Evolutionary conservation across 139 green algal genomes (phyloP).

Genomic region (Chlorokybus atmophyticus): DNA sequence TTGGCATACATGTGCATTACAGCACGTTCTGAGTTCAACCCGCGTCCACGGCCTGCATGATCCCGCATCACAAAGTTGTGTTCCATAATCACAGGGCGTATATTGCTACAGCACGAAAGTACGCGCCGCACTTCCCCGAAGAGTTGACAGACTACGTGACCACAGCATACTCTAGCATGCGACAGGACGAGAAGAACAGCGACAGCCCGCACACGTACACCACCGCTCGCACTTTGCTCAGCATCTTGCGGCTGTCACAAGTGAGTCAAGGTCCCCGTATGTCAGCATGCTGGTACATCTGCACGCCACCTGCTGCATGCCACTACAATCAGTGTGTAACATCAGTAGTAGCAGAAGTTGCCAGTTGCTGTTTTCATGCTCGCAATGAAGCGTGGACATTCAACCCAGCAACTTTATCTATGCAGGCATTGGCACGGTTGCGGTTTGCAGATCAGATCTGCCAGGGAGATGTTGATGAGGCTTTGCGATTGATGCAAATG

Average conservation of each 20-base stretch:
- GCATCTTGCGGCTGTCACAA: slow-evolving; percentile 74
- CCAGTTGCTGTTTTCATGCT: background rate
- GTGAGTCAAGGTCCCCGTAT: background rate
- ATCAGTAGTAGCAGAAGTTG: background rate
- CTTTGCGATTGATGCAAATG: slow-evolving; percentile 80
- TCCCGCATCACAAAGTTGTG: slow-evolving; percentile 28
- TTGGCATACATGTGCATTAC: no score
- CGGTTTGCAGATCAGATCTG: slow-evolving; percentile 42
- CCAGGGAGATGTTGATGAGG: slow-evolving; percentile 85
- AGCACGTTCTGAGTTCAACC: no score
- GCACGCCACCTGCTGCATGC: background rate
- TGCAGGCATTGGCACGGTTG: slow-evolving; percentile 69
- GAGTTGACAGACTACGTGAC: slow-evolving; percentile 80
- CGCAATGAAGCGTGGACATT: background rate
- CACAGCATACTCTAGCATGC: slow-evolving; percentile 69
- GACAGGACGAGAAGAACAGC: slow-evolving; percentile 48
- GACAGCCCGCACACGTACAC: slow-evolving; percentile 29
- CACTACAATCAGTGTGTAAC: background rate
- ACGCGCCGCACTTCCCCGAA: slow-evolving; percentile 57
- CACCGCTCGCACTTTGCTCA: slow-evolving; percentile 89
- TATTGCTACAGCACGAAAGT: slow-evolving; percentile 47
- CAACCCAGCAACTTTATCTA: background rate
- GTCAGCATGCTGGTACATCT: background rate
- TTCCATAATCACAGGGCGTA: slow-evolving; percentile 65
- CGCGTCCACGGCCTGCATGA: no score